Percentiles rank a stretch among this genome's conserved stretches.
These are phyloP conservation scores for Talaromyces trachyspermus DNA, from an alignment of 495 filamentous ascomycete species.

Conservation along the genomic window DNA sequence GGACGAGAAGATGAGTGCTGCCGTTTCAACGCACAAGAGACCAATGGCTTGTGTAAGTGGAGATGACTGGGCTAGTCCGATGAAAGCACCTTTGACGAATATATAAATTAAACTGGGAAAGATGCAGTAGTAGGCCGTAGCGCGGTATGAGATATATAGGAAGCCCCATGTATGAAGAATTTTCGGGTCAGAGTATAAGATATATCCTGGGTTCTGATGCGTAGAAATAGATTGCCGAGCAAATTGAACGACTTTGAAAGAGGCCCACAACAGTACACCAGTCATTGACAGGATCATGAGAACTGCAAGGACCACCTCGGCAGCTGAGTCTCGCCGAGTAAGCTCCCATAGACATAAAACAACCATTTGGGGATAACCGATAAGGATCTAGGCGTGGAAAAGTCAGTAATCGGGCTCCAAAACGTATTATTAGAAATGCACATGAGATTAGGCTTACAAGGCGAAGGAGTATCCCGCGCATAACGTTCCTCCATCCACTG, in stretches of 20 bases:
- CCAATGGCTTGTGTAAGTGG: slow-evolving; percentile 65
- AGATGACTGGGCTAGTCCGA: slow-evolving; percentile 61
- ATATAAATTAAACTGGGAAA: slow-evolving; percentile 65
- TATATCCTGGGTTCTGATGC: slow-evolving; percentile 85
- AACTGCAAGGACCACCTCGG: slow-evolving; percentile 69
- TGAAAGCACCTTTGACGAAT: slow-evolving; percentile 71
- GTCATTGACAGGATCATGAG: slow-evolving; percentile 75
- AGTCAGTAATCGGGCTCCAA: not conserved
- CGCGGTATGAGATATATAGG: slow-evolving; percentile 83
- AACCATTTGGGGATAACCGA: slow-evolving; percentile 77
- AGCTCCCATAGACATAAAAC: slow-evolving; percentile 83
- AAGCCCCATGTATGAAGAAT: slow-evolving; percentile 89
- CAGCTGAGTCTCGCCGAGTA: slow-evolving; percentile 66
- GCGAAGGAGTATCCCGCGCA: slow-evolving; percentile 78
- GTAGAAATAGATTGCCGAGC: slow-evolving; percentile 70
- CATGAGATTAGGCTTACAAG: slow-evolving; percentile 35
- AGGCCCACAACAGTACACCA: slow-evolving; percentile 62
- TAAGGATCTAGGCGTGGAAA: slow-evolving; percentile 46
- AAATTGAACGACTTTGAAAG: slow-evolving; percentile 69
- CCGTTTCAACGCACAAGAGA: slow-evolving; percentile 68
- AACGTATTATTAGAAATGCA: not conserved
- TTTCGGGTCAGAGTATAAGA: slow-evolving; percentile 78
- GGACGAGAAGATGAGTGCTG: slow-evolving; percentile 59
- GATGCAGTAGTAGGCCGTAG: slow-evolving; percentile 86
- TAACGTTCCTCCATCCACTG: slow-evolving; percentile 67